These are phyloP conservation scores for Dentipellis fragilis DNA, from an alignment of 768 basidiomycete species.

Conservation along the genomic window DNA sequence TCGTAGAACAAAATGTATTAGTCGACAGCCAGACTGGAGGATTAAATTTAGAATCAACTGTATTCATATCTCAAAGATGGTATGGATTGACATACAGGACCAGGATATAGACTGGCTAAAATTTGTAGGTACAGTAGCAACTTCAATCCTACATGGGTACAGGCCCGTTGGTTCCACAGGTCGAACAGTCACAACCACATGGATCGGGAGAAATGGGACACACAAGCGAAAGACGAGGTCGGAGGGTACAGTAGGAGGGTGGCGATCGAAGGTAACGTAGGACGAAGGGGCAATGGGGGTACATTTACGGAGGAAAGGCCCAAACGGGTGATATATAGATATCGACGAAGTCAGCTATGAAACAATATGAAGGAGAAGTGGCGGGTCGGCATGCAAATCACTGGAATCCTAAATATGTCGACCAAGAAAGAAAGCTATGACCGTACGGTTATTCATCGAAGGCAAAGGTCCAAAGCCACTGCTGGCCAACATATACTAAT, in stretches of 20 bases:
- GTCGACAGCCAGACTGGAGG: no score
- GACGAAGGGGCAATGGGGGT: background rate
- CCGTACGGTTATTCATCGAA: background rate
- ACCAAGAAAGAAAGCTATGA: background rate
- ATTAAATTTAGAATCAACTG: no score
- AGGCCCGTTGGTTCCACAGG: slow-evolving; percentile 1
- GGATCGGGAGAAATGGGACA: background rate
- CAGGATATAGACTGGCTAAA: background rate
- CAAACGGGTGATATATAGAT: background rate
- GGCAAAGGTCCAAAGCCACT: background rate
- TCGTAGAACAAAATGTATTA: no score
- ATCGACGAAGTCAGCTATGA: background rate
- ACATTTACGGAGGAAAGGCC: background rate
- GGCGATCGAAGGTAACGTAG: background rate
- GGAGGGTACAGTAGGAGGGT: background rate
- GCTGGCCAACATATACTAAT: background rate
- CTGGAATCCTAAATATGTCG: background rate
- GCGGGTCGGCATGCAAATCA: background rate
- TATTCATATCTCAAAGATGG: background rate
- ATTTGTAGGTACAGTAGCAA: slow-evolving; percentile 9
- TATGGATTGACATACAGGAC: background rate
- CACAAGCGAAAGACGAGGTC: background rate
- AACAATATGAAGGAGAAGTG: background rate
- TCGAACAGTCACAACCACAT: slow-evolving; percentile 1
- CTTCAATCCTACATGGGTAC: slow-evolving; percentile 10